Conservation (phyloP, 805 yeast genomes). For the Metschnikowia baotianmanensis region DNA sequence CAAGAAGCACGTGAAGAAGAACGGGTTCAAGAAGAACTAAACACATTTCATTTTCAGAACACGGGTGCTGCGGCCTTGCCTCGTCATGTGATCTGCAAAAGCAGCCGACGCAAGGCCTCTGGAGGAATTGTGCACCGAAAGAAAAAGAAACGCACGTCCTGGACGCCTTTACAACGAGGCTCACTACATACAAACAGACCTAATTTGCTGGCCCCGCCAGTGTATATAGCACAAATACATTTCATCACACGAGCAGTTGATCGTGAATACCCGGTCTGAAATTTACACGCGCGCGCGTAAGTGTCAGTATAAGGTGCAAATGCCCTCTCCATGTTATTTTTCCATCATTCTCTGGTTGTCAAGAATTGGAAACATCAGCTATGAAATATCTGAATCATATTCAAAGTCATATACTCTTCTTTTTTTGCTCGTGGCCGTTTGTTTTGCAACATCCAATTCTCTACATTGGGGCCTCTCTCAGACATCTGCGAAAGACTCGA, state of each 20-base stretch:
- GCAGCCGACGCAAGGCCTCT: too few species aligned
- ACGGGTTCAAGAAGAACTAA: constrained; percentile 17
- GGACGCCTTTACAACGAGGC: not conserved
- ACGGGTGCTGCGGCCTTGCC: too few species aligned
- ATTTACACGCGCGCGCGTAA: not conserved
- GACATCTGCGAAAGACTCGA: not conserved
- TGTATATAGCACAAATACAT: constrained; percentile 3
- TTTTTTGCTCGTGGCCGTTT: too few species aligned
- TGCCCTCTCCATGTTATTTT: too few species aligned
- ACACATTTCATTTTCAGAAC: too few species aligned
- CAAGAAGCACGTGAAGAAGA: constrained; percentile 19
- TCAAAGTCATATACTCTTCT: too few species aligned
- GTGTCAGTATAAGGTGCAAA: not conserved
- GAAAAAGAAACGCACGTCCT: not conserved
- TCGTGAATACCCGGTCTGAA: not conserved
- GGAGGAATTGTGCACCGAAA: too few species aligned
- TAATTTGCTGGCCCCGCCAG: not conserved
- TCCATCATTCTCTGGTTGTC: too few species aligned
- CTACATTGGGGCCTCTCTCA: not conserved
- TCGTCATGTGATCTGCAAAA: too few species aligned
- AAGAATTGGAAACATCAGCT: too few species aligned
- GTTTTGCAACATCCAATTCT: too few species aligned
- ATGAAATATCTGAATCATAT: too few species aligned
- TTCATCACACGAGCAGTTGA: not conserved
- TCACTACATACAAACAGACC: not conserved